A percentile compares a stretch with the other conserved stretches of the same genome.
phyloP scores from a whole-genome alignment of 129 eudicot genomes.

The Pseudognaphalium luteoalbum region DNA sequence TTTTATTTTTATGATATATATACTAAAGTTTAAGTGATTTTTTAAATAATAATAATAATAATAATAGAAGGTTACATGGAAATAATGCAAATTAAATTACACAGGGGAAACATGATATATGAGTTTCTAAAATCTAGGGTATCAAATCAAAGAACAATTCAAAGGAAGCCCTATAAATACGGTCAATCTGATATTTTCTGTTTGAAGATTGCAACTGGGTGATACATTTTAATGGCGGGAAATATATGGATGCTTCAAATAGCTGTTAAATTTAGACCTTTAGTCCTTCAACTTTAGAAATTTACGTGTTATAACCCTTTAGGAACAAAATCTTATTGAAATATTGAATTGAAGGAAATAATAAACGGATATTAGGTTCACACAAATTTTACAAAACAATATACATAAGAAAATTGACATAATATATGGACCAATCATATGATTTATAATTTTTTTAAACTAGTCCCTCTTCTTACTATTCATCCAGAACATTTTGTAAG shows the following conservation, averaged over 20 bases:
- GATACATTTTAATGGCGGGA: constrained; percentile 31
- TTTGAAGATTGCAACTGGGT: constrained; percentile 13
- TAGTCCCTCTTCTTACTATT: too few species aligned
- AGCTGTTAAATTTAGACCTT: constrained; percentile 3
- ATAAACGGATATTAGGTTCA: too few species aligned
- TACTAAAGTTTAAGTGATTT: too few species aligned
- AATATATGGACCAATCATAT: too few species aligned
- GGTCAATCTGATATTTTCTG: constrained; percentile 12
- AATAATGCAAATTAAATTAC: not conserved
- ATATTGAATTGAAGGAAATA: too few species aligned
- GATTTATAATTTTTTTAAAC: too few species aligned
- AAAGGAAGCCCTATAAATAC: constrained; percentile 30
- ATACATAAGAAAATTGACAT: too few species aligned
- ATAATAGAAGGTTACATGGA: not conserved
- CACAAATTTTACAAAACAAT: too few species aligned
- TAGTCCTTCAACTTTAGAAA: constrained; percentile 1
- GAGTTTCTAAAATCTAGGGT: constrained; percentile 4
- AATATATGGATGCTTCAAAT: not conserved
- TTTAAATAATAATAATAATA: not conserved
- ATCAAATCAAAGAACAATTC: not conserved
- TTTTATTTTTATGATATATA: not conserved
- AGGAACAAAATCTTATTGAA: too few species aligned
- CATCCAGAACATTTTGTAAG: too few species aligned
- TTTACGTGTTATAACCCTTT: not conserved
- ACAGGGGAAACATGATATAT: constrained; percentile 13